Evolutionary conservation across 2,329 filamentous ascomycete species (phyloP).

Genomic region (Talaromyces sp.): DNA sequence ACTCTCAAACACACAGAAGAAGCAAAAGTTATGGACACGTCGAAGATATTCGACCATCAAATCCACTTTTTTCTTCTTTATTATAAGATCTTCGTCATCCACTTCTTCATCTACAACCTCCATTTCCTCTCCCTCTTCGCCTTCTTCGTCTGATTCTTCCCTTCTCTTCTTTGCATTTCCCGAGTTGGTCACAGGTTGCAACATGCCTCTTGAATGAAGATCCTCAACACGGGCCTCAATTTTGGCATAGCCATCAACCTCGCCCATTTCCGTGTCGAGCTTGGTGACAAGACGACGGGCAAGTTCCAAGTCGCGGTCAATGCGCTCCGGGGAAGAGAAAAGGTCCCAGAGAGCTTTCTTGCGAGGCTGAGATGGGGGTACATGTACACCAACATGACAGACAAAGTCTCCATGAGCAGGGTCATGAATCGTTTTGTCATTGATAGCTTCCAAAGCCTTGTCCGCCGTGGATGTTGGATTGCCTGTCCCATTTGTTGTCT

Average conservation of each 20-base stretch:
- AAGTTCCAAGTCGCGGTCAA: slow-evolving; percentile 82
- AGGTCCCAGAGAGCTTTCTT: slow-evolving; percentile 97
- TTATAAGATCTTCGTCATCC: slow-evolving; percentile 82
- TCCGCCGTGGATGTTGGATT: slow-evolving; percentile 57
- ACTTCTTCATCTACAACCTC: slow-evolving; percentile 65
- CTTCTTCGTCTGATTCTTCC: slow-evolving; percentile 52
- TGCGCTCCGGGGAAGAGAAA: slow-evolving; percentile 88
- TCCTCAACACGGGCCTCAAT: slow-evolving; percentile 85
- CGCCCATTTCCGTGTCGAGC: slow-evolving; percentile 77
- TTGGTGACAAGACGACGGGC: slow-evolving; percentile 77
- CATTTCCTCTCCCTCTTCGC: slow-evolving; percentile 76
- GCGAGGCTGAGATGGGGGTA: slow-evolving; percentile 74
- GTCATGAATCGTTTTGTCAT: slow-evolving; percentile 95
- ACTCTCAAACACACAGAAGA: slow-evolving; percentile 98
- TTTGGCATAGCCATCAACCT: slow-evolving; percentile 70
- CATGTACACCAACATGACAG: slow-evolving; percentile 94
- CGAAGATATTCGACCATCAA: slow-evolving; percentile 93
- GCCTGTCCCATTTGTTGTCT: slow-evolving; percentile 27
- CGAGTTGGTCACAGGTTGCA: slow-evolving; percentile 55
- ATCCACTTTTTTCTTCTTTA: slow-evolving; percentile 96
- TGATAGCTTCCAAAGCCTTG: slow-evolving; percentile 87
- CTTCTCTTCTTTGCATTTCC: slow-evolving; percentile 50
- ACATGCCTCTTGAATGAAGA: slow-evolving; percentile 66
- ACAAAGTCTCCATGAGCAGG: slow-evolving; percentile 92
- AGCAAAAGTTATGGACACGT: slow-evolving; percentile 97